Base-by-base conservation (phyloP, 371 early-diverging fungal genomes). In the Sporodiniella umbellata region DNA sequence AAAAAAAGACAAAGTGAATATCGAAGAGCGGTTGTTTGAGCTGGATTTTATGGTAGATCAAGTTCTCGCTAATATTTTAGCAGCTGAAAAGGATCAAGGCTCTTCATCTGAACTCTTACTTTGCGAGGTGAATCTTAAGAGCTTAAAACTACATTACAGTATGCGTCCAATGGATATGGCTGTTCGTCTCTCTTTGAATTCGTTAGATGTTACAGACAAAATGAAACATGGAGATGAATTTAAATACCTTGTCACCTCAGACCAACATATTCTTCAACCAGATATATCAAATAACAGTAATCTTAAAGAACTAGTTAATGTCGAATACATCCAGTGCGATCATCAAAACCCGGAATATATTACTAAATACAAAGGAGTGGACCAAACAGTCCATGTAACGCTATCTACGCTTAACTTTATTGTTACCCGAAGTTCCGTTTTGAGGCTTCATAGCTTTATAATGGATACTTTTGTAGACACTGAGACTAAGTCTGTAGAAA, bases 381-480 rank as follows among this genome's bases (percentile, higher is more conserved):
- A 91, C 43, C 92, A 92, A 48, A 82, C 83, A 0, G 85, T 93
- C 3, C 89, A 90, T 38, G 82, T 95, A 2, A 83, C 88, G 2
- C 75, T 98, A 22, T 93, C 93, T 1, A 87, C 88, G 0, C 68
- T 95, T 24, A 88, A 89, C 25, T 76, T 95, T 59, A 83, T 90
- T 37, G 78, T 96, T 0, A 90, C 93, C 1, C 86, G 87, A 31
- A 89, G 89, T 63, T 90, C 91, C 35, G 87, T 97, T 1, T 63
- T 96, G 38, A 83, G 83, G 0, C 66, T 94, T 7, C 89, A 95
- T 62, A 90, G 92, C 60, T 95, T 90, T 60, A 62, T 94, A 3
- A 64, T 96, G 19, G 83, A 83, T 22, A 96, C 96, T 1, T 97
- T 97, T 66, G 85, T 88, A 0, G 66, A 62, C 37, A 45, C 52